phyloP scores from a whole-genome alignment of 1,139 yeast species.

The Debaryomyces coudertii region DNA sequence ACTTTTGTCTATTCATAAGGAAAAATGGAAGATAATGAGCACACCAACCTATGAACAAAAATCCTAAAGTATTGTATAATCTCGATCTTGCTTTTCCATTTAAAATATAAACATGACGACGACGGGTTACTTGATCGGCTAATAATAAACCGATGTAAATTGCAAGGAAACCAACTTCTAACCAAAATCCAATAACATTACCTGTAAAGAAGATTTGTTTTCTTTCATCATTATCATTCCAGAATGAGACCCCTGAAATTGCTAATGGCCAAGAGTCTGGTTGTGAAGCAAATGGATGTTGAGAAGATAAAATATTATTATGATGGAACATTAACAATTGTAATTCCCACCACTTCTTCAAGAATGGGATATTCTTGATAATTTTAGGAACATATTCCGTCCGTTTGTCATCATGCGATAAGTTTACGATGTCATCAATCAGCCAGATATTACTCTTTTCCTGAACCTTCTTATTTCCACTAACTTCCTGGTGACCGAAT shows the following conservation, averaged over 20 bases:
- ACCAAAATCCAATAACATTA: conserved; percentile 91
- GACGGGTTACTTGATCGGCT: conserved; percentile 77
- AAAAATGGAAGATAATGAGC: conserved; percentile 90
- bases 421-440: conserved; percentile 69
- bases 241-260: conserved; percentile 90
- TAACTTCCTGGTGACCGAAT: conserved; percentile 85
- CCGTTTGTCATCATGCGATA: conserved; percentile 61
- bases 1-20: conserved; percentile 90
- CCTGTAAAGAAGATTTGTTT: conserved; percentile 88
- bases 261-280: conserved; percentile 96
- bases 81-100: conserved; percentile 67
- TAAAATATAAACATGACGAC: conserved; percentile 67
- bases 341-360: conserved; percentile 85
- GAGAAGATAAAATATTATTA: conserved; percentile 81
- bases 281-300: conserved; percentile 94
- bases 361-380: conserved; percentile 65
- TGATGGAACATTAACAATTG: conserved; percentile 90
- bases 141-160: conserved; percentile 61
- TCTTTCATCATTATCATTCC: conserved; percentile 72
- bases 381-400: conserved; percentile 58
- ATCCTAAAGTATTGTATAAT: conserved; percentile 80
- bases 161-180: conserved; percentile 70
- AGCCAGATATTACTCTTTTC: conserved; percentile 76
- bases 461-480: conserved; percentile 82
- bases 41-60: conserved; percentile 84